Conservation (phyloP, 257 asterid species). For the Oldenlandia corymbosa region DNA sequence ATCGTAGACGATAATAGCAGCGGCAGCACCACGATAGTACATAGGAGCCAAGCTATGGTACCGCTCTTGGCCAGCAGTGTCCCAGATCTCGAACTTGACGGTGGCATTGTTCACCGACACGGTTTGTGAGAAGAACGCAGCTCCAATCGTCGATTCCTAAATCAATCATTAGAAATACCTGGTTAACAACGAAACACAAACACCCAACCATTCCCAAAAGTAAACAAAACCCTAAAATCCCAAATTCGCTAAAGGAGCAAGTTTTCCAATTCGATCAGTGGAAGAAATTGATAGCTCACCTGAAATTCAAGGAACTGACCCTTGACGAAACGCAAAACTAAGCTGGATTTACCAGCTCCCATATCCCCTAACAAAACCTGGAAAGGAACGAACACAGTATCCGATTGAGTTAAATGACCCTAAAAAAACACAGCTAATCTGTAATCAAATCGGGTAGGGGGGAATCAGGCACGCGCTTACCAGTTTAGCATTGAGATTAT, state of each 20-base stretch:
- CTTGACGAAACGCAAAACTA: constrained; percentile 83
- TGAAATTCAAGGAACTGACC: constrained; percentile 92
- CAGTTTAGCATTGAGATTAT: constrained; percentile 78
- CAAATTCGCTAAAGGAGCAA: not conserved
- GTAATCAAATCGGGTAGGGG: not conserved
- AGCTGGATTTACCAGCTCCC: constrained; percentile 97
- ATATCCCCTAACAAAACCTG: constrained; percentile 90
- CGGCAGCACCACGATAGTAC: constrained; percentile 98
- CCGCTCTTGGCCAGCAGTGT: constrained; percentile 98
- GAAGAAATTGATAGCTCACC: constrained; percentile 22
- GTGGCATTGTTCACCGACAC: constrained; percentile 72
- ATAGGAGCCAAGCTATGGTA: constrained; percentile 98
- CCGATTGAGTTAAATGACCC: constrained; percentile 7
- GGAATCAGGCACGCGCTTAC: constrained; percentile 27
- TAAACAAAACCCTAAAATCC: not conserved
- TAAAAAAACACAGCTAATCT: not conserved
- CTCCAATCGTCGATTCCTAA: constrained; percentile 98
- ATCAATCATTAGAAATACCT: not conserved
- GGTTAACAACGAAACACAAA: not conserved
- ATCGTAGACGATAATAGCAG: constrained; percentile 90
- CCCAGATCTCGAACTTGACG: constrained; percentile 98
- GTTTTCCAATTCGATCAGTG: not conserved
- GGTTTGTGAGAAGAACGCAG: constrained; percentile 88
- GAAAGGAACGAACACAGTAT: not conserved
- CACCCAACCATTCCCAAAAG: not conserved